A percentile compares a stretch with the other conserved stretches of the same genome.
Evolutionary conservation across 164 flowering plant genomes (phyloP).

Genomic region (Echeveria elegans): DNA sequence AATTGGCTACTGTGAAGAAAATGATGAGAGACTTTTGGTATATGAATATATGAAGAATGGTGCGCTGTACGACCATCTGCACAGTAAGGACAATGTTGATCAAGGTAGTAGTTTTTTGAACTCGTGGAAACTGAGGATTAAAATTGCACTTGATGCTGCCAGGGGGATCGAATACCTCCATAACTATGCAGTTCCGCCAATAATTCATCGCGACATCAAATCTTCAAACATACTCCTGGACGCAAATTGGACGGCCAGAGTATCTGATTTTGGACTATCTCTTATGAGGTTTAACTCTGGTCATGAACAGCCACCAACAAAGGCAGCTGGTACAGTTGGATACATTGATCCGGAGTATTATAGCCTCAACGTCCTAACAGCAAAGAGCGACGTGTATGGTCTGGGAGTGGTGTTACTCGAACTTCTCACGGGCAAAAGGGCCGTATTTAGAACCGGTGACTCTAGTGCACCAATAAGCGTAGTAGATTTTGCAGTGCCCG

Average conservation of each 20-base stretch:
- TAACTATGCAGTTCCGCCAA: conserved; percentile 89
- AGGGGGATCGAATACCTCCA: conserved; percentile 95
- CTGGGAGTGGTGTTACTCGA: conserved; percentile 85
- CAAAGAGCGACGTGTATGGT: conserved; percentile 95
- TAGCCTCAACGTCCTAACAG: conserved; percentile 73
- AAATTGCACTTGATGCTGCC: conserved; percentile 69
- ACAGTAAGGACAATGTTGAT: conserved; percentile 41
- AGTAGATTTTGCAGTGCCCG: conserved; percentile 79
- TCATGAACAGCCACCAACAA: conserved; percentile 33
- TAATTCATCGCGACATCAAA: conserved; percentile 90
- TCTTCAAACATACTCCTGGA: conserved; percentile 95
- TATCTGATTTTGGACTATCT: conserved; percentile 92
- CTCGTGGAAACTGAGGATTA: conserved; percentile 89
- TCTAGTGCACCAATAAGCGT: conserved; percentile 45
- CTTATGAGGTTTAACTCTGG: conserved; percentile 64
- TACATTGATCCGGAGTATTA: conserved; percentile 98
- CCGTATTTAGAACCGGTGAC: conserved; percentile 59
- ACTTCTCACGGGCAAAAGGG: conserved; percentile 77
- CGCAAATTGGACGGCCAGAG: conserved; percentile 68
- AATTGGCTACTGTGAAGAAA: conserved; percentile 86
- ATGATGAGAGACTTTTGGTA: conserved; percentile 76
- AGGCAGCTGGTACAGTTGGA: conserved; percentile 94
- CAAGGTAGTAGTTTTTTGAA: conserved; percentile 44
- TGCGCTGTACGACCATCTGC: conserved; percentile 80
- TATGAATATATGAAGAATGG: conserved; percentile 95